Evolutionary conservation across 768 basidiomycete genomes (phyloP), one percentile per base, ranked within the genome.

Genomic region (Lentinula sp.): DNA sequence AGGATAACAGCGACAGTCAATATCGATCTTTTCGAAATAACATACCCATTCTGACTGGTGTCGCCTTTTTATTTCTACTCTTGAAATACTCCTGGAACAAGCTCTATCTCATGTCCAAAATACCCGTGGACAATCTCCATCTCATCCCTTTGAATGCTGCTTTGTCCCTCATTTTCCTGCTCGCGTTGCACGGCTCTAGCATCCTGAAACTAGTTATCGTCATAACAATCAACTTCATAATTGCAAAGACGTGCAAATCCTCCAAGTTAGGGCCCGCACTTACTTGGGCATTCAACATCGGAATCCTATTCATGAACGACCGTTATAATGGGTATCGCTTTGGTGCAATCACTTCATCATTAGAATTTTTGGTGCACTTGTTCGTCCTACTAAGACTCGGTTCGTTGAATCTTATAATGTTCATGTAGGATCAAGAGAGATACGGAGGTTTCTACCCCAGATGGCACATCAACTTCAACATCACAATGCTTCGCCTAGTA

Each of bases 381-480:
- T 15, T 28, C 45, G 37, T 48, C 16, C 54, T 12, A 37, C 58
- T 9, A 43, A 43, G 46, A 23, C 20, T 10, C 16, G 50, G 20
- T 9, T 0, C 7, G 37, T 33, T 45, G 18, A 32, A 18, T 59
- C 46, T 51, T 63, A 60, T 63, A 41, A 49, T 12, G 55, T 10
- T 35, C 57, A 9, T n/a, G 7, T 10, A 54, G 53, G 53, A 54
- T 36, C 6, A 93, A 88, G 90, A 92, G 67, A 62, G 67, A 0
- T 81, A 80, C 65, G 76, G 81, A 70, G 97, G 97, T 6, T 74
- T 91, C 16, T 88, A 95, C 63, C 91, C 95, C 10, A 81, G 94
- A 18, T 99, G 97, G 97, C 85, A 98, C 65, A 80, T 98, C 66
- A 84, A 78, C 66, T 98, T 96, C 79, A 98, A 98, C 71, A 94